Base-by-base conservation (phyloP, 1,284 basidiomycete genomes). In the Stygiomarasmius scandens region DNA sequence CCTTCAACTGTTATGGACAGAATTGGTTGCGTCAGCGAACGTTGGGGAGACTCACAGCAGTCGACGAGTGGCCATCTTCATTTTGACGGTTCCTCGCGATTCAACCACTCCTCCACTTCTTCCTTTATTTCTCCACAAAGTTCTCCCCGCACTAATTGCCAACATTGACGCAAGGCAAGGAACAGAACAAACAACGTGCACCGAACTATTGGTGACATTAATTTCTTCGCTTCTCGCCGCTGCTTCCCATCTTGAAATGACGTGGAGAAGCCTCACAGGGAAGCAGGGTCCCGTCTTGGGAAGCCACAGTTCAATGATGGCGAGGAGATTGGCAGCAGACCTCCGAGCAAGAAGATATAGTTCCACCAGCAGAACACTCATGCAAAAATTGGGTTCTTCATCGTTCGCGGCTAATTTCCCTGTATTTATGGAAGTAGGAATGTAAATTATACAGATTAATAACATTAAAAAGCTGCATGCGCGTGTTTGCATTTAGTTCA, bases 371-470 rank as follows among this genome's bases (percentile, higher is more conserved):
- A 74, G 66, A 46, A 66, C 75, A 16, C 76, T 92, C 54, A 68
- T 83, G 44, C 84, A 89, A 64, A 76, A 83, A 43, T 68, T 92
- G 44, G 74, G 80, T 24, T 77, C 84, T n/a, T 83, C 82, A 56
- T 76, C 84, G 1, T 90, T 92, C 66, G 81, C 85, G 14, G 77
- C 85, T 25, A 90, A 86, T 65, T 92, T 92, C 70, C 88, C 89
- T 4, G 80, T 81, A 47, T 90, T 90, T 68, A 81, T 83, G 63
- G 75, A 79, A 63, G 68, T 73, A 68, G 66, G 66, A 46, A 61
- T 59, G 56, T 69, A 34, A 57, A 59, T 67, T 24, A 57, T 52
- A 63, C 49, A 61, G 57, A 55, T 49, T 59, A 43, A 49, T 36
- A 48, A 54, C 51, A 51, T 58, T 12, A 32, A 6, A 12, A 32